These are phyloP conservation scores for Cynara cardunculus DNA, from an alignment of 129 eudicot genomes.

Conservation along the genomic window DNA sequence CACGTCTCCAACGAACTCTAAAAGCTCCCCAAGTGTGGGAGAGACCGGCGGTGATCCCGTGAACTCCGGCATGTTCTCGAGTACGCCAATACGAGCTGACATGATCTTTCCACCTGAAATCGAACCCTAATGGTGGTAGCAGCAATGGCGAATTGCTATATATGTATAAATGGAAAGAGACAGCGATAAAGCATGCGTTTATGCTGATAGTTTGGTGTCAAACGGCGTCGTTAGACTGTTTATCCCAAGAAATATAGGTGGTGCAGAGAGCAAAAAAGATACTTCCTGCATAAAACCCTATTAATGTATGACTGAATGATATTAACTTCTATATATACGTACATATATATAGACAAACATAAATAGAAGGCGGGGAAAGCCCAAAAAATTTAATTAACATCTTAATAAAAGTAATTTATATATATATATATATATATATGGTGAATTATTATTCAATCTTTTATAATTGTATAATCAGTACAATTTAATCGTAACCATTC, in stretches of 20 bases:
- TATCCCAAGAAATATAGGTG: neutral
- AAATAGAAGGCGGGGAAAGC: too few species aligned
- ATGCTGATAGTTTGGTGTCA: constrained; percentile 1
- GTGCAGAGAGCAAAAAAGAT: neutral
- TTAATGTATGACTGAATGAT: neutral
- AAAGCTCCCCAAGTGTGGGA: constrained; percentile 23
- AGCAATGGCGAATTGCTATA: neutral
- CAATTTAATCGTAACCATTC: too few species aligned
- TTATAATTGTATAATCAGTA: too few species aligned
- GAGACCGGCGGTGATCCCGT: constrained; percentile 25
- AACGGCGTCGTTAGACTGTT: constrained; percentile 5
- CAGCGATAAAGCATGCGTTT: neutral
- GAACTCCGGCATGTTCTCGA: constrained; percentile 21
- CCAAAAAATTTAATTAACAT: too few species aligned
- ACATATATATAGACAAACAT: neutral
- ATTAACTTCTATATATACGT: neutral
- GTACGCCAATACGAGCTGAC: constrained; percentile 36
- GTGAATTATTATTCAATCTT: too few species aligned
- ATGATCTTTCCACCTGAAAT: constrained; percentile 4
- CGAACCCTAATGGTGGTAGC: neutral
- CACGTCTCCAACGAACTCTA: constrained; percentile 9
- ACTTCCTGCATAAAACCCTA: neutral
- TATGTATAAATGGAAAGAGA: neutral
- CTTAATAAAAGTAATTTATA: too few species aligned
- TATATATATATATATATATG: too few species aligned